Conservation (phyloP, 2,329 filamentous ascomycete species). For the Verticillium albo-atrum region DNA sequence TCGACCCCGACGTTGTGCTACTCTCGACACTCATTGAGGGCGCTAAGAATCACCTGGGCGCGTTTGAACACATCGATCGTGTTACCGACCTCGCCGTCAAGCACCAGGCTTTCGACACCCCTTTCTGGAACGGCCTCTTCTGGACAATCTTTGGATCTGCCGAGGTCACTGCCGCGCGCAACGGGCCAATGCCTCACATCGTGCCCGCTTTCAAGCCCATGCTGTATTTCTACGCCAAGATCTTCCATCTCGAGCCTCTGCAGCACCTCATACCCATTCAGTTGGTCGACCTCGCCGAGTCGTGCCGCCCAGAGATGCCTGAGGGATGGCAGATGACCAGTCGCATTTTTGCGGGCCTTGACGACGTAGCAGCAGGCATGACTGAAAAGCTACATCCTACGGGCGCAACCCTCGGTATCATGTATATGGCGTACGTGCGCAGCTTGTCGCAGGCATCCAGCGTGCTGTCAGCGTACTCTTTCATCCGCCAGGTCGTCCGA, state of each 20-base stretch:
- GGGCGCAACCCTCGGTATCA: constrained; percentile 35
- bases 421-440: constrained; percentile 42
- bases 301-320: constrained; percentile 7
- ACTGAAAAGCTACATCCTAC: constrained; percentile 26
- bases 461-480: constrained; percentile 40
- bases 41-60: constrained; percentile 54
- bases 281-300: constrained; percentile 7
- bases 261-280: constrained; percentile 27
- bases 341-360: constrained; percentile 22
- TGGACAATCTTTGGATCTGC: constrained; percentile 38
- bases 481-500: constrained; percentile 38
- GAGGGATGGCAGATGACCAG: constrained; percentile 9
- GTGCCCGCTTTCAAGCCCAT: constrained; percentile 40
- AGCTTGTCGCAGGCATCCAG: constrained; percentile 32
- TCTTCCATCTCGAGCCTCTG: constrained; percentile 42
- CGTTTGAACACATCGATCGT: constrained; percentile 40
- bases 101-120: constrained; percentile 43
- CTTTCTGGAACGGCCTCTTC: constrained; percentile 44
- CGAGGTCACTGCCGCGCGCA: constrained; percentile 28
- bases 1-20: constrained; percentile 61
- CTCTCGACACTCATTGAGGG: constrained; percentile 68
- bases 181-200: constrained; percentile 9
- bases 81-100: constrained; percentile 26
- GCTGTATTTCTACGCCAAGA: constrained; percentile 43
- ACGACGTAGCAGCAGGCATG: constrained; percentile 21